phyloP scores from a whole-genome alignment of 805 yeast genomes.

The Cyberlindnera veronae region DNA sequence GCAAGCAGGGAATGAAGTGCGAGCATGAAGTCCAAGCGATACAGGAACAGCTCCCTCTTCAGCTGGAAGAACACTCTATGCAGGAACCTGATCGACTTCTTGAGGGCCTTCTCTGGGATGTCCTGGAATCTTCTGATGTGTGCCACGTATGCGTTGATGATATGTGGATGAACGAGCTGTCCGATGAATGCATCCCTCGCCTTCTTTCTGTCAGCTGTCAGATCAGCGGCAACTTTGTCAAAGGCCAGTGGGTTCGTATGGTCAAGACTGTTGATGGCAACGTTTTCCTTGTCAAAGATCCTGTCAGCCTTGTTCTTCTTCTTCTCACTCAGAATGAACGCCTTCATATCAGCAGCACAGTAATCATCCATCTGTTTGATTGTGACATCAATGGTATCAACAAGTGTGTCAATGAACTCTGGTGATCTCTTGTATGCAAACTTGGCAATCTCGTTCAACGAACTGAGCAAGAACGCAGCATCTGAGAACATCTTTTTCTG shows the following conservation, averaged over 20 bases:
- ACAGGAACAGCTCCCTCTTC: conserved; percentile 54
- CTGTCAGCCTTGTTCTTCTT: conserved; percentile 28
- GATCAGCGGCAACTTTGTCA: conserved; percentile 28
- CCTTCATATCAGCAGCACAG: conserved; percentile 51
- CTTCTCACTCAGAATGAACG: conserved; percentile 46
- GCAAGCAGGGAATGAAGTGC: conserved; percentile 51
- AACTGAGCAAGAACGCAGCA: conserved; percentile 47
- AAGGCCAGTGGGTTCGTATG: conserved; percentile 27
- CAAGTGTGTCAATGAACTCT: conserved; percentile 52
- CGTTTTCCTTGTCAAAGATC: conserved; percentile 26
- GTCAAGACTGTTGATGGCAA: conserved; percentile 34
- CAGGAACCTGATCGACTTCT: conserved; percentile 63
- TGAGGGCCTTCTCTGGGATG: conserved; percentile 54
- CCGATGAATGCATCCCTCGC: conserved; percentile 41
- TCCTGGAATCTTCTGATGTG: conserved; percentile 61
- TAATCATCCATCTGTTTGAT: conserved; percentile 66
- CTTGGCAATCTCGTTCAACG: conserved; percentile 57
- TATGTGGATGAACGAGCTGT: conserved; percentile 52
- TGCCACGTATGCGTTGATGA: conserved; percentile 63
- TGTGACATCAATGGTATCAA: conserved; percentile 62
- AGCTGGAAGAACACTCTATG: conserved; percentile 65
- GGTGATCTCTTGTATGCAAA: conserved; percentile 62
- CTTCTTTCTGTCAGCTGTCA: conserved; percentile 35
- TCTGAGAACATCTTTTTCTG: conserved; percentile 69
- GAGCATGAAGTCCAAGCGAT: conserved; percentile 71